Evolutionary conservation across 192 early-diverging fungal species (phyloP).

Genomic region (Polychytrium aggregatum): DNA sequence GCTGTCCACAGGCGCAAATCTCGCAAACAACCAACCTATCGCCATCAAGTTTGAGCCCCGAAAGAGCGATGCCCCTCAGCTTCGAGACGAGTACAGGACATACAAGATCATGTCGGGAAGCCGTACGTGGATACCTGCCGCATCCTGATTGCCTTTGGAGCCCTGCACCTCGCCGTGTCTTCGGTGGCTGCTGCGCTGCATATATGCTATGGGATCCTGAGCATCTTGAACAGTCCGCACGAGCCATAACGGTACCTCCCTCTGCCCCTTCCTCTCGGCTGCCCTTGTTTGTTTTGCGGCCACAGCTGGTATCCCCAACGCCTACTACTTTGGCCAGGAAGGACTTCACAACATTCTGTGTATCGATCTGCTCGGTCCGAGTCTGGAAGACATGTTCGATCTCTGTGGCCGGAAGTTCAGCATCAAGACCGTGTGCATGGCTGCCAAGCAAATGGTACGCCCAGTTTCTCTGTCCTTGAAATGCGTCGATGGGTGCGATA

Average conservation of each 20-base stretch:
- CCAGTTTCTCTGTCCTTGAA: not conserved
- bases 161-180: too few relatives aligned
- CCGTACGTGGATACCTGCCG: conserved; percentile 9
- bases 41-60: conserved; percentile 98
- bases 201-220: not conserved
- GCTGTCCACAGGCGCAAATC: conserved; percentile 60
- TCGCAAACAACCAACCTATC: conserved; percentile 79
- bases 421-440: conserved; percentile 90
- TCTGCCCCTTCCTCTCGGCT: not conserved
- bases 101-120: conserved; percentile 82
- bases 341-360: conserved; percentile 90
- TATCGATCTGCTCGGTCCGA: conserved; percentile 88
- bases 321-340: conserved; percentile 95
- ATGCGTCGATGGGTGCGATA: not conserved
- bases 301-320: conserved; percentile 73
- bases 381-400: conserved; percentile 94
- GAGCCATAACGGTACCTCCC: not conserved
- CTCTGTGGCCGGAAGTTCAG: conserved; percentile 83
- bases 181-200: not conserved
- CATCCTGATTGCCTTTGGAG: not conserved
- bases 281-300: not conserved
- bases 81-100: conserved; percentile 89
- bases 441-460: conserved; percentile 86
- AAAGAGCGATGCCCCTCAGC: conserved; percentile 94
- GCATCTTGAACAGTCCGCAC: not conserved